Evolutionary conservation across 2,329 filamentous ascomycete genomes (phyloP).

Genomic region (Diaporthe citri): DNA sequence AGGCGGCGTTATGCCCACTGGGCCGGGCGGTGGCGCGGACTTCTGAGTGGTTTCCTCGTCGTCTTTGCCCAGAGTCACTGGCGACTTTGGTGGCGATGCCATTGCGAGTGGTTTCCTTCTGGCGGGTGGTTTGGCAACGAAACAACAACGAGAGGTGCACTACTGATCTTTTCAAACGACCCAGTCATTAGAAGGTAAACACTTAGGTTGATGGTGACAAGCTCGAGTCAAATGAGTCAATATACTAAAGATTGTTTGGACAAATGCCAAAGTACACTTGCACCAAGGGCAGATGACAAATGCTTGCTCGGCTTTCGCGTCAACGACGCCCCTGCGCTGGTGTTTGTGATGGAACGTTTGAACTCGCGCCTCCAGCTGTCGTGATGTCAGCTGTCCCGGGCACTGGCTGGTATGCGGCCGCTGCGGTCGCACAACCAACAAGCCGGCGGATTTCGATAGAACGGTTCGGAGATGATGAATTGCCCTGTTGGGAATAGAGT

Average conservation of each 20-base stretch:
- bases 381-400: not conserved
- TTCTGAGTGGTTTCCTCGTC: not conserved
- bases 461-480: not conserved
- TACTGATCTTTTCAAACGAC: not conserved
- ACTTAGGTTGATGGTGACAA: not conserved
- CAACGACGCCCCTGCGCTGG: not conserved
- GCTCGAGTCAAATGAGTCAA: not conserved
- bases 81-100: not conserved
- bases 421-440: not conserved
- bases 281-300: not conserved
- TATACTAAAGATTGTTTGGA: too few relatives aligned
- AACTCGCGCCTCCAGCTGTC: not conserved
- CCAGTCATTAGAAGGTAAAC: not conserved
- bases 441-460: not conserved
- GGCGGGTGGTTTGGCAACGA: not conserved
- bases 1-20: conserved; percentile 26
- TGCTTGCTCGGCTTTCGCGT: not conserved
- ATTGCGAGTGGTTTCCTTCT: not conserved
- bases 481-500: not conserved
- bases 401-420: not conserved
- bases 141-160: not conserved
- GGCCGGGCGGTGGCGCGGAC: too few relatives aligned
- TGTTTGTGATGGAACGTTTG: not conserved
- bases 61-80: not conserved
- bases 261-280: not conserved